Evolutionary conservation across 1,284 basidiomycete species (phyloP).

Genomic region (Melampsora larici-populina): DNA sequence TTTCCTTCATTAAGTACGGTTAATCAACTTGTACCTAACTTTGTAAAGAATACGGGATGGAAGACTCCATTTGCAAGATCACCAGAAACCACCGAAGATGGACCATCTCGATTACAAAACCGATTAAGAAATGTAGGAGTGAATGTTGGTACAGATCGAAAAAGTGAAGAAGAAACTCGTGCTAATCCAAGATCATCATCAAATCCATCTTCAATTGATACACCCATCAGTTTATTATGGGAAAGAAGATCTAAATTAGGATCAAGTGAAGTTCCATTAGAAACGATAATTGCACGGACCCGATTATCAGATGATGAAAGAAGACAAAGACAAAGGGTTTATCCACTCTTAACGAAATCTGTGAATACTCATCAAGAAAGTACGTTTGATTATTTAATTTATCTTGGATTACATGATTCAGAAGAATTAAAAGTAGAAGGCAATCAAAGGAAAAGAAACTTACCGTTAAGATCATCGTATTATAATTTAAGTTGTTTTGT

Average conservation of each 20-base stretch:
- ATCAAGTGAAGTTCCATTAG: constrained; percentile 4
- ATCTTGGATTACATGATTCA: constrained; percentile 28
- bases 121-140: neutral
- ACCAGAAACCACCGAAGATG: constrained; percentile 8
- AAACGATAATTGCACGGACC: constrained; percentile 36
- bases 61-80: constrained; percentile 40
- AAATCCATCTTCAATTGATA: neutral
- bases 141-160: neutral
- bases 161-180: neutral
- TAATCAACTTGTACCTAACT: constrained; percentile 39
- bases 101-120: neutral
- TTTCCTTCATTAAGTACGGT: constrained; percentile 38
- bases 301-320: constrained; percentile 34
- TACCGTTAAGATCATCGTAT: constrained; percentile 35
- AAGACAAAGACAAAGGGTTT: constrained; percentile 16
- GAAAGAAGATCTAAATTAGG: neutral
- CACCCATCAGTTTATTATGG: neutral
- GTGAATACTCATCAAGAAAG: neutral
- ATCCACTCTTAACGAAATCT: constrained; percentile 21
- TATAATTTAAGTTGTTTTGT: constrained; percentile 24
- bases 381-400: constrained; percentile 4
- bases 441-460: neutral
- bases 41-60: constrained; percentile 36
- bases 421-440: constrained; percentile 9
- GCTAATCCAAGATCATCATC: constrained; percentile 1